Evolutionary conservation across 345 rosid genomes (phyloP).

Genomic region (Citrus sp.): DNA sequence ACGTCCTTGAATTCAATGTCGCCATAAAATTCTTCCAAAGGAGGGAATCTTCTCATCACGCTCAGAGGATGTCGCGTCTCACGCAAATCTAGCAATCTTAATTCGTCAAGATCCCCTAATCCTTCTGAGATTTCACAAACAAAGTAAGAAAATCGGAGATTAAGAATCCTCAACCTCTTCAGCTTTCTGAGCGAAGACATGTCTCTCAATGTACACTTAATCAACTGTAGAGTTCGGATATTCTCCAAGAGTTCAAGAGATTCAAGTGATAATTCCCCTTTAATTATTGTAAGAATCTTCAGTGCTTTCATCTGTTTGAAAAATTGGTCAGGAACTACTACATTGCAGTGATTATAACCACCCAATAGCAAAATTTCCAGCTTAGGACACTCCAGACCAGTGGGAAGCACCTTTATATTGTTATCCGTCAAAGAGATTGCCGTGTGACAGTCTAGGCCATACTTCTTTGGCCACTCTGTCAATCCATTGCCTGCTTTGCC

Average conservation of each 20-base stretch:
- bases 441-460: background rate
- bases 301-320: too few species aligned
- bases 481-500: background rate
- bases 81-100: constrained; percentile 2
- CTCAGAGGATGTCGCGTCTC: background rate
- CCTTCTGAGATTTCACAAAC: background rate
- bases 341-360: background rate
- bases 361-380: background rate
- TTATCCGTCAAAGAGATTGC: background rate
- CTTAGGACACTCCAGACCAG: background rate
- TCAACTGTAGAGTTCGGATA: too few species aligned
- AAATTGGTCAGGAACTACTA: too few species aligned
- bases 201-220: background rate
- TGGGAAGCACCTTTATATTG: background rate
- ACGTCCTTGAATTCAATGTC: too few species aligned
- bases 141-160: background rate
- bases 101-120: background rate
- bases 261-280: too few species aligned
- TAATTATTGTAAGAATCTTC: too few species aligned
- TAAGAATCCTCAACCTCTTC: constrained; percentile 4
- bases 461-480: constrained; percentile 9
- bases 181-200: background rate
- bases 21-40: constrained; percentile 1
- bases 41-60: background rate
- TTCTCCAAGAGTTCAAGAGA: too few species aligned